phyloP scores from a whole-genome alignment of 169 alveolate species.

The Eimeria necatrix region DNA sequence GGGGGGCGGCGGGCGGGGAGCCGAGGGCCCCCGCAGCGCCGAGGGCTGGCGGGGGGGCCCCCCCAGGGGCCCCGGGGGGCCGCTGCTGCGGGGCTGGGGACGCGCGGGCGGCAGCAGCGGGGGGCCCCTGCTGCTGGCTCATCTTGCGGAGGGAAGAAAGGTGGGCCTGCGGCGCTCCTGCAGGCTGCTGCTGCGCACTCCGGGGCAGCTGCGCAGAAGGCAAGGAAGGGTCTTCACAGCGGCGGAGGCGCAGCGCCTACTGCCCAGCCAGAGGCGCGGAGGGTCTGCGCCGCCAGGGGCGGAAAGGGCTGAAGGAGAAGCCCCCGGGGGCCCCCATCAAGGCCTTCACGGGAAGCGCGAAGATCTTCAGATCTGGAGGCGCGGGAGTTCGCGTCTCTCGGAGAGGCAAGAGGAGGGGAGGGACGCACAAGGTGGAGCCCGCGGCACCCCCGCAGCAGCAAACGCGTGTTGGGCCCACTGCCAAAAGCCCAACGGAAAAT shows the following conservation, averaged over 20 bases:
- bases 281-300: not conserved
- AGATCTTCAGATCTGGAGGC: too few species aligned
- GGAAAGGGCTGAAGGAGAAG: not conserved
- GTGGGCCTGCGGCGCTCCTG: not conserved
- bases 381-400: not conserved
- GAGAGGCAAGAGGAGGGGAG: not conserved
- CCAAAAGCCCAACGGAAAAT: not conserved
- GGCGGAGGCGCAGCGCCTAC: not conserved
- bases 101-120: not conserved
- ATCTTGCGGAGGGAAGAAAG: not conserved
- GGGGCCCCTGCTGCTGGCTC: conserved; percentile 5
- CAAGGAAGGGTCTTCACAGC: not conserved
- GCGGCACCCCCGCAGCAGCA: not conserved
- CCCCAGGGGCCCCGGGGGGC: not conserved
- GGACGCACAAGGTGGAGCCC: not conserved
- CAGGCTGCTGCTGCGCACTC: conserved; percentile 49
- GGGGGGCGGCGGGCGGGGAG: not conserved
- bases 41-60: not conserved
- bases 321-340: conserved; percentile 33
- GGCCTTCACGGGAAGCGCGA: not conserved
- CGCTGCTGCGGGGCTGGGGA: conserved; percentile 38
- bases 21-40: not conserved
- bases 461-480: not conserved
- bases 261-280: not conserved
- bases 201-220: not conserved